These are phyloP conservation scores for Bothriochloa decipiens DNA, from an alignment of 176 grass and related monocot genomes.

Conservation along the genomic window DNA sequence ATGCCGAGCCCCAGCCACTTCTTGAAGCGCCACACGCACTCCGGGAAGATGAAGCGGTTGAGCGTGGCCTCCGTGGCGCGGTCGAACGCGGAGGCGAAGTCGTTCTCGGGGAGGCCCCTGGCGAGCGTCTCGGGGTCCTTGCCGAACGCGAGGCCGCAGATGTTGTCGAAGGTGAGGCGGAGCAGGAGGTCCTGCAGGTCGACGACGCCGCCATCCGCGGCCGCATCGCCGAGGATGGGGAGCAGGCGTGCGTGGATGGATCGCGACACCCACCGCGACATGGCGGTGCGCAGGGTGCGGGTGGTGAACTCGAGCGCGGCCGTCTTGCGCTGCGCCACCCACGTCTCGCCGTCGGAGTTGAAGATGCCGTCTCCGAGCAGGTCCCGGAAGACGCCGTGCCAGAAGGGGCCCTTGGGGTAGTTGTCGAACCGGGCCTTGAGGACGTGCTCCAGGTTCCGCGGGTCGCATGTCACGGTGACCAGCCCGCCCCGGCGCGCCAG, in stretches of 20 bases:
- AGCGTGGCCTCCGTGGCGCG: conserved; percentile 91
- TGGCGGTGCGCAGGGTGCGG: conserved; percentile 81
- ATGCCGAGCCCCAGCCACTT: conserved; percentile 79
- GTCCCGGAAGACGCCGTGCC: conserved; percentile 88
- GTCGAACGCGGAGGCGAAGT: conserved; percentile 82
- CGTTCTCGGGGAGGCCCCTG: conserved; percentile 75
- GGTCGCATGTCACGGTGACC: conserved; percentile 83
- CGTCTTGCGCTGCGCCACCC: conserved; percentile 91
- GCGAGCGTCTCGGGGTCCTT: conserved; percentile 94
- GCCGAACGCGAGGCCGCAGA: conserved; percentile 90
- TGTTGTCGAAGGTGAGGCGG: conserved; percentile 96
- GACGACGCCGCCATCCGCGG: conserved; percentile 15
- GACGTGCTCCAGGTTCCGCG: conserved; percentile 89
- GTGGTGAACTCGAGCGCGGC: conserved; percentile 97
- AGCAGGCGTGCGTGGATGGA: conserved; percentile 81
- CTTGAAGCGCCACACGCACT: conserved; percentile 88
- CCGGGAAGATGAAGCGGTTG: conserved; percentile 90
- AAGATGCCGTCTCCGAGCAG: conserved; percentile 94
- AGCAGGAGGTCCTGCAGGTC: conserved; percentile 95
- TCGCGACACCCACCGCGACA: conserved; percentile 84
- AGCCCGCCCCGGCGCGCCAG: conserved; percentile 71
- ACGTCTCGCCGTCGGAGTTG: conserved; percentile 94
- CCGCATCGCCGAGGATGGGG: conserved; percentile 67
- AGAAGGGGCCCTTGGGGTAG: conserved; percentile 97
- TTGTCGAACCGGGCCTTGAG: conserved; percentile 89